Evolutionary conservation across 805 yeast species (phyloP).

Genomic region (Schwanniomyces sp.): DNA sequence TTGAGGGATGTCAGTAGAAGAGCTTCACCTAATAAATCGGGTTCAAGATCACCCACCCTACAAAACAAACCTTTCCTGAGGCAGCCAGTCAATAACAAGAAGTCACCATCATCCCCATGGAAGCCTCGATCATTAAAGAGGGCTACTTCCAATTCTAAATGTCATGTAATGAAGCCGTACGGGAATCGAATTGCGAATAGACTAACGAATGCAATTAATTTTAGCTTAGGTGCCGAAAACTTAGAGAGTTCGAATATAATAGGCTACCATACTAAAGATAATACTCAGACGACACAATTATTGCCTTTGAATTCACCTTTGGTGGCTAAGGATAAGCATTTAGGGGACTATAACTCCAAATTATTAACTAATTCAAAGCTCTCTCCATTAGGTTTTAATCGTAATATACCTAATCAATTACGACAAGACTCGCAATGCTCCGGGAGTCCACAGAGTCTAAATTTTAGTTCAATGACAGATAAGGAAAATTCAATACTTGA

Average conservation of each 20-base stretch:
- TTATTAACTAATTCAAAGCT: conserved; percentile 6
- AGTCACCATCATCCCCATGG: conserved; percentile 3
- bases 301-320: conserved; percentile 19
- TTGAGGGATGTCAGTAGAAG: not conserved
- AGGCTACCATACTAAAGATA: conserved; percentile 3
- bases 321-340: conserved; percentile 1
- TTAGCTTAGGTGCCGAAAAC: conserved; percentile 7
- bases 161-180: conserved; percentile 1
- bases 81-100: not conserved
- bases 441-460: not conserved
- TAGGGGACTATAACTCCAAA: not conserved
- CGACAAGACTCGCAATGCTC: not conserved
- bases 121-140: not conserved
- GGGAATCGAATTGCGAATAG: conserved; percentile 10
- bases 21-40: conserved; percentile 10
- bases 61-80: not conserved
- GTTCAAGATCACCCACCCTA: not conserved
- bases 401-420: conserved; percentile 3
- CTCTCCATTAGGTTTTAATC: conserved; percentile 12
- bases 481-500: conserved; percentile 13
- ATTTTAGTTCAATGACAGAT: not conserved
- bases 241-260: conserved; percentile 8
- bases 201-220: conserved; percentile 11
- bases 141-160: not conserved
- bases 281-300: conserved; percentile 7